Evolutionary conservation across 495 filamentous ascomycete species (phyloP), one percentile per base, ranked within the genome.

Genomic region (Penicillium angulare): DNA sequence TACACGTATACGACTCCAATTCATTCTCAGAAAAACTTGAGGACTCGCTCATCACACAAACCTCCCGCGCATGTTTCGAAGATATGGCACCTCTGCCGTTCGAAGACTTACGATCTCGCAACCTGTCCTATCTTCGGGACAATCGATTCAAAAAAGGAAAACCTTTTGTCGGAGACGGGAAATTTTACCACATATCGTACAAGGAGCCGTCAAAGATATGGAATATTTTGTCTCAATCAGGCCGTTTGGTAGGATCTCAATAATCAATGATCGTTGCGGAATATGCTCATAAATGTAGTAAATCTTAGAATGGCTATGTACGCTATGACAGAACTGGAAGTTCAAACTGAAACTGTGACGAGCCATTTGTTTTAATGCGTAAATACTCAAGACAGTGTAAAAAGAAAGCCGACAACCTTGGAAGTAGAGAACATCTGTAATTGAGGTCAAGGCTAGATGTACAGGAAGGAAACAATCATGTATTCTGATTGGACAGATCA

Each of bases 51-150:
- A 40, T 29, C 9, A 38, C 20, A 27, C 21, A 32, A 21, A 49
- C 20, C 16, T 34, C 46, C 29, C 33, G 24, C 6, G 15, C 10
- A 15, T 20, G 46, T 31, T 49, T 49, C 24, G 46, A 49, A 31
- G 23, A 49, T 16, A 49, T 31, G 35, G 46, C 33, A 2, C 1
- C 15, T 29, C 21, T 27, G 34, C 40, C 46, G 21, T 40, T 49
- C n/a, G 22, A 40, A 21, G 34, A 49, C 2, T 8, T 49, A 10
- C 33, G 34, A 13, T 49, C 46, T 49, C 46, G 34, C 33, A 49
- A 49, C 16, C 21, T 49, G 13, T 39, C 46, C 34, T 49, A 40
- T 31, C 46, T 49, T 31, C 12, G 34, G 3, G n/a, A 29, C n/a
- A 17, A 21, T 6, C 33, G 23, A 29, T 49, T 29, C 16, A 31